Evolutionary conservation across 2,329 filamentous ascomycete species (phyloP).

Genomic region (Sarocladium strictum): DNA sequence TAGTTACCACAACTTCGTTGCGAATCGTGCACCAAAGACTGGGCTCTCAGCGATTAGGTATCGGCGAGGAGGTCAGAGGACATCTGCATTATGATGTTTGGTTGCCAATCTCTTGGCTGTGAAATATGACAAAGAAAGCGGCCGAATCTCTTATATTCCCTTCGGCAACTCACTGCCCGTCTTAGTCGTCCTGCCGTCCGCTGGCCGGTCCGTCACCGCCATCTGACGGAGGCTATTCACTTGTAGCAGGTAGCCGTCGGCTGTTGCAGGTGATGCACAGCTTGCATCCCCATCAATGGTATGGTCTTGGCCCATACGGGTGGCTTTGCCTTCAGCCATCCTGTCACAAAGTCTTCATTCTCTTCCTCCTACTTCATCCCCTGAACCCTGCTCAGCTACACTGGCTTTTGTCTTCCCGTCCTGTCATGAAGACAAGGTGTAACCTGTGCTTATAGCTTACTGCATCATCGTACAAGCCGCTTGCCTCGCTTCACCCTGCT

Average conservation of each 20-base stretch:
- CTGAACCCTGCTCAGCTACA: background rate
- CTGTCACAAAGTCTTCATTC: background rate
- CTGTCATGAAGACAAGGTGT: slow-evolving; percentile 2
- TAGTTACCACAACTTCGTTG: no score
- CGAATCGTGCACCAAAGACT: no score
- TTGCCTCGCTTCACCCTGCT: slow-evolving; percentile 3
- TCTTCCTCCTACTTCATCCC: background rate
- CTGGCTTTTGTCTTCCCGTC: background rate
- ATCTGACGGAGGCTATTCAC: background rate
- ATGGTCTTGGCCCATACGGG: background rate
- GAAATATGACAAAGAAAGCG: no score
- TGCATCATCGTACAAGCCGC: background rate
- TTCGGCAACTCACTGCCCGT: background rate
- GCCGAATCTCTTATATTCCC: no score
- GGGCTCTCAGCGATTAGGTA: no score
- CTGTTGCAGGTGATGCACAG: background rate
- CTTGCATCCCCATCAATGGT: background rate
- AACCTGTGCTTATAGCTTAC: background rate
- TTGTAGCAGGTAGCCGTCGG: background rate
- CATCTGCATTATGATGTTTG: no score
- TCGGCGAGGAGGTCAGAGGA: no score
- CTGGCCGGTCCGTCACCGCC: slow-evolving; percentile 2
- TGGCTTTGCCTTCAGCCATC: background rate
- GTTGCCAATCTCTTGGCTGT: no score
- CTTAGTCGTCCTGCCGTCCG: background rate